These are phyloP conservation scores for Mycena epipterygia DNA, from an alignment of 768 basidiomycete genomes.

Conservation along the genomic window DNA sequence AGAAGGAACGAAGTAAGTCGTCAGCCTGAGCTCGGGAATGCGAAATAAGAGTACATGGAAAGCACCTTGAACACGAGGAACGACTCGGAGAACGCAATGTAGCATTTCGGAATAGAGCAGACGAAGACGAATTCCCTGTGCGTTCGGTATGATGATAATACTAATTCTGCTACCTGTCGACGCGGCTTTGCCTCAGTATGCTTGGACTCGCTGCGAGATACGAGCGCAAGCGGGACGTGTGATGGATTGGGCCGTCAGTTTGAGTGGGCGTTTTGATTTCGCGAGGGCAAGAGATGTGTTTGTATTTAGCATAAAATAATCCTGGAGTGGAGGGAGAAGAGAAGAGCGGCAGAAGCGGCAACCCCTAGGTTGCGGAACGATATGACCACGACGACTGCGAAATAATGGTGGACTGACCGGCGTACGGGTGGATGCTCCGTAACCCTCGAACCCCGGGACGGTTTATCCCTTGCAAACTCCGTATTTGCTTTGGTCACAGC, in stretches of 20 bases:
- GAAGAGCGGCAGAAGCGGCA: constrained; percentile 2
- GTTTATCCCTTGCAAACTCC: too few species aligned
- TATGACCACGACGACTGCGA: constrained; percentile 2
- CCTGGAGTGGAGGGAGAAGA: constrained; percentile 1
- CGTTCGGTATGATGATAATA: neutral
- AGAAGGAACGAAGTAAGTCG: neutral
- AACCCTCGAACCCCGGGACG: too few species aligned
- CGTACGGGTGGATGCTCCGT: neutral
- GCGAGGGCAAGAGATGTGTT: constrained; percentile 2
- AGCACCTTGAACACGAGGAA: neutral
- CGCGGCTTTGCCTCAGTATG: too few species aligned
- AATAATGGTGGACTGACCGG: neutral
- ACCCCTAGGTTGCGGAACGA: constrained; percentile 3
- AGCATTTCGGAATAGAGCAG: constrained; percentile 1
- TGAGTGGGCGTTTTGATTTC: neutral
- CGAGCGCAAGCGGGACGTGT: neutral
- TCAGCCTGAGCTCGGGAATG: constrained; percentile 11
- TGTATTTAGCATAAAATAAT: constrained; percentile 2
- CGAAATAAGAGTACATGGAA: constrained; percentile 8
- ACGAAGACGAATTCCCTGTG: constrained; percentile 8
- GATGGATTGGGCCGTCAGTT: constrained; percentile 1
- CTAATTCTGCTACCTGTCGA: too few species aligned
- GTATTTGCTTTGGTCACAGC: too few species aligned
- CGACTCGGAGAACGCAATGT: constrained; percentile 5
- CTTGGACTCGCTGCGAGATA: too few species aligned